Evolutionary conservation across 2,329 filamentous ascomycete species (phyloP), one percentile per base, ranked within the genome.

Genomic region (Cordyceps tenuipes): DNA sequence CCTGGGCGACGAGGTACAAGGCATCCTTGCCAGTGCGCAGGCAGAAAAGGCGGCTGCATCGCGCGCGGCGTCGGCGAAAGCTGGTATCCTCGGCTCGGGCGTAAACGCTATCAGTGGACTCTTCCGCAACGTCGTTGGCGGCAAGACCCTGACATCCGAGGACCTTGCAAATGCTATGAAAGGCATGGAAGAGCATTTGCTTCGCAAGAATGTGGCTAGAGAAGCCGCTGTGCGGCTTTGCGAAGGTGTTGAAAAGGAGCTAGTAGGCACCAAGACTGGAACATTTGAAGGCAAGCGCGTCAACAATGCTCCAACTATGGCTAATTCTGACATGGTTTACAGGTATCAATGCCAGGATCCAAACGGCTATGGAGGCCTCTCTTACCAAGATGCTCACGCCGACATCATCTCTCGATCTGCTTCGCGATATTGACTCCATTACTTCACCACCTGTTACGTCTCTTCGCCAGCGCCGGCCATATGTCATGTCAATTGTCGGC

Each of bases 401-500:
- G 0, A 97, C 93, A 1, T 92, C 89, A 7, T 97, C 93, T 3
- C 83, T 97, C 64, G 94, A 99, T 73, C 85, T 99, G 53, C 86
- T 99, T 51, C 91, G 92, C 67, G 91, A 96, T 71, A 97, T 99
- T 66, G 87, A 93, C 69, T 82, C 87, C 49, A 84, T 95, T 63
- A 87, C 85, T 7, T 79, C 83, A 12, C 87, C 90, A 1, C 77
- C 87, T 0, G 79, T 77, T 23, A 82, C 85, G 3, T 86, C 85
- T 34, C 79, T 86, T 62, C 77, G 83, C 65, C 80, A 81, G 62
- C 75, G 82, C 21, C 87, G 94, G 4, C 94, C 94, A 48, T 99
- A 97, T 71, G 93, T 97, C 68, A 95, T 99, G 71, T 97, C 91
- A 61, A 96, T 99, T 63, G 94, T 99, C 48, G 94, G 94, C 63